Evolutionary conservation across 2,329 filamentous ascomycete genomes (phyloP).

Genomic region (Talaromyces sp.): DNA sequence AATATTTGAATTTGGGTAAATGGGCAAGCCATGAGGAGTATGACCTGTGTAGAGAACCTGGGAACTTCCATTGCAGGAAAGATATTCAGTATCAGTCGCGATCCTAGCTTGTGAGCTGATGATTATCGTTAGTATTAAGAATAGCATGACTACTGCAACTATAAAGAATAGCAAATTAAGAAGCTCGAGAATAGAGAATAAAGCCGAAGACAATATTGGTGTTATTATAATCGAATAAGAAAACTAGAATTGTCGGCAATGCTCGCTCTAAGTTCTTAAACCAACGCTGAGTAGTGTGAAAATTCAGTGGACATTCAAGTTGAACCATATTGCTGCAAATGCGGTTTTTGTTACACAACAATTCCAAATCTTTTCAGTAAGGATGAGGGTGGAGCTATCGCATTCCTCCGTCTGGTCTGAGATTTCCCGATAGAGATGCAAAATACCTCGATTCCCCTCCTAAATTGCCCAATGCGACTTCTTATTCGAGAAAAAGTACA

Average conservation of each 20-base stretch:
- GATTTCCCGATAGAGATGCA: not conserved
- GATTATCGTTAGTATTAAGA: not conserved
- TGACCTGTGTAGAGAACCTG: not conserved
- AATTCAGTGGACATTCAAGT: not conserved
- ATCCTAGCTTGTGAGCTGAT: not conserved
- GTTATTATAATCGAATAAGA: no score
- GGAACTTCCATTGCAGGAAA: not conserved
- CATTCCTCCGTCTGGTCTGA: not conserved
- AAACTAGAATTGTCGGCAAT: not conserved
- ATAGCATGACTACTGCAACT: not conserved
- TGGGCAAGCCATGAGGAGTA: not conserved
- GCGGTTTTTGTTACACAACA: not conserved
- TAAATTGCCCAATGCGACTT: not conserved
- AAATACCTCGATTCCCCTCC: not conserved
- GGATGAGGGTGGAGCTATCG: not conserved
- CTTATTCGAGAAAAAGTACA: not conserved
- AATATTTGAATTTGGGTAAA: not conserved
- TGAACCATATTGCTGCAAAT: not conserved
- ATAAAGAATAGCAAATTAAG: not conserved
- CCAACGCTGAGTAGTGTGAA: no score
- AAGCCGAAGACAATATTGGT: not conserved
- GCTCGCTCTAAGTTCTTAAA: not conserved
- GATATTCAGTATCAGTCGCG: not conserved
- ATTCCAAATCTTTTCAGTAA: not conserved
- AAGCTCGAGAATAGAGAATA: not conserved